Percentiles rank a stretch among this genome's conserved stretches.
Evolutionary conservation across 352 stramenopile species (phyloP).

Genomic region (Phytophthora vignae): DNA sequence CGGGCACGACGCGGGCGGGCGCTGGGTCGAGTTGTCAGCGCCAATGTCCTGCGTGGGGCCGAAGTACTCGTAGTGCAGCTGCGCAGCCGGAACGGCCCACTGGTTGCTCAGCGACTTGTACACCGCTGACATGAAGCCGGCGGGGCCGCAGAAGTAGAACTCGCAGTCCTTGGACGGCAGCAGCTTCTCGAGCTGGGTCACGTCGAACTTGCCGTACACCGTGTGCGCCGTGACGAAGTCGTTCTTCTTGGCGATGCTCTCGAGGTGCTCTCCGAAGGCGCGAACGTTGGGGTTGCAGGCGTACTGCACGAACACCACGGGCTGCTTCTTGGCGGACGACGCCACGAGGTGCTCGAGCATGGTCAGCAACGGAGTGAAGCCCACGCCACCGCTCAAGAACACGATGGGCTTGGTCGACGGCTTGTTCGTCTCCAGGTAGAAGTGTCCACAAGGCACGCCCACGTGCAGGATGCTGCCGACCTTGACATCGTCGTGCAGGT

Average conservation of each 20-base stretch:
- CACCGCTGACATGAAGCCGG: constrained; percentile 61
- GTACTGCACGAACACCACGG: constrained; percentile 57
- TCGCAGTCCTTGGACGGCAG: constrained; percentile 48
- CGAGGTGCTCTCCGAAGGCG: constrained; percentile 44
- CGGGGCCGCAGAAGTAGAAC: constrained; percentile 71
- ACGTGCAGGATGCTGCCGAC: constrained; percentile 61
- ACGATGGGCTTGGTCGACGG: constrained; percentile 56
- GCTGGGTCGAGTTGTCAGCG: constrained; percentile 13
- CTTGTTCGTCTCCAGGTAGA: constrained; percentile 44
- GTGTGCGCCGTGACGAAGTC: constrained; percentile 48
- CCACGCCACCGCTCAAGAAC: constrained; percentile 67
- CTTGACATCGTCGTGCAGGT: constrained; percentile 63
- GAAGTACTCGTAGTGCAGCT: constrained; percentile 76
- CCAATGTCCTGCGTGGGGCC: constrained; percentile 52
- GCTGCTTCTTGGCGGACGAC: constrained; percentile 34
- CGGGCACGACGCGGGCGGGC: constrained; percentile 13
- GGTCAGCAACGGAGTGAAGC: constrained; percentile 61
- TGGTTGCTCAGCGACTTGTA: constrained; percentile 45
- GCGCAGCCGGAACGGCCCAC: constrained; percentile 43
- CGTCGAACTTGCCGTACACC: constrained; percentile 42
- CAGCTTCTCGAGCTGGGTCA: constrained; percentile 39
- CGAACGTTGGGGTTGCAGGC: constrained; percentile 43
- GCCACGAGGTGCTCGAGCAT: constrained; percentile 56
- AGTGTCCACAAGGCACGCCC: constrained; percentile 62
- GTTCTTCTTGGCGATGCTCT: constrained; percentile 41